Percentiles rank a stretch among this genome's conserved stretches.
phyloP scores from a whole-genome alignment of 306 rosid species.

The Crataegus laevigata region DNA sequence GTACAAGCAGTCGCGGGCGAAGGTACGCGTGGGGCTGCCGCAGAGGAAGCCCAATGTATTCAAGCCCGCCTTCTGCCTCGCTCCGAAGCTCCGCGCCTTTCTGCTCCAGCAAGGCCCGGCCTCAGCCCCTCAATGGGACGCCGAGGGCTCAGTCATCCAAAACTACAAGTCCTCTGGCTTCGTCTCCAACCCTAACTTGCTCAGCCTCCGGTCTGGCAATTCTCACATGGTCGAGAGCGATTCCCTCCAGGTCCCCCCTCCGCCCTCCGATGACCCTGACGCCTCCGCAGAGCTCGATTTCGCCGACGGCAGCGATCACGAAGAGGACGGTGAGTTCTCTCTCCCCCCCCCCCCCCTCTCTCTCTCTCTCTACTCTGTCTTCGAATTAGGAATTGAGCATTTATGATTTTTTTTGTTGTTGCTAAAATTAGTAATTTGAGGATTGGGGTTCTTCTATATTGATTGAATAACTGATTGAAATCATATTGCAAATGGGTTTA shows the following conservation, averaged over 20 bases:
- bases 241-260: slow-evolving; percentile 37
- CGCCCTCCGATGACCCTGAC: slow-evolving; percentile 10
- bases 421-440: neutral
- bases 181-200: slow-evolving; percentile 66
- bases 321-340: slow-evolving; percentile 69
- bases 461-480: neutral
- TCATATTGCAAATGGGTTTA: neutral
- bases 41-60: slow-evolving; percentile 58
- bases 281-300: slow-evolving; percentile 12
- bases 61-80: slow-evolving; percentile 70
- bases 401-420: neutral
- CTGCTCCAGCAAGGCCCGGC: slow-evolving; percentile 13
- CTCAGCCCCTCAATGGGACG: slow-evolving; percentile 49
- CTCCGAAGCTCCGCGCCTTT: slow-evolving; percentile 61
- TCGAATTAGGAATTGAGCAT: neutral
- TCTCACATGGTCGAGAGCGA: slow-evolving; percentile 41
- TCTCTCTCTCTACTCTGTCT: neutral
- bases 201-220: slow-evolving; percentile 46
- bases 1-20: slow-evolving; percentile 54
- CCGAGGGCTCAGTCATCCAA: slow-evolving; percentile 45
- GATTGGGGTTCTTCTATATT: neutral
- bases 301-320: slow-evolving; percentile 66
- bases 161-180: slow-evolving; percentile 79
- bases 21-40: slow-evolving; percentile 71
- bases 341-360: too few relatives aligned